Base-by-base conservation (phyloP, 345 rosid genomes). In the Eucalyptus microcorys region DNA sequence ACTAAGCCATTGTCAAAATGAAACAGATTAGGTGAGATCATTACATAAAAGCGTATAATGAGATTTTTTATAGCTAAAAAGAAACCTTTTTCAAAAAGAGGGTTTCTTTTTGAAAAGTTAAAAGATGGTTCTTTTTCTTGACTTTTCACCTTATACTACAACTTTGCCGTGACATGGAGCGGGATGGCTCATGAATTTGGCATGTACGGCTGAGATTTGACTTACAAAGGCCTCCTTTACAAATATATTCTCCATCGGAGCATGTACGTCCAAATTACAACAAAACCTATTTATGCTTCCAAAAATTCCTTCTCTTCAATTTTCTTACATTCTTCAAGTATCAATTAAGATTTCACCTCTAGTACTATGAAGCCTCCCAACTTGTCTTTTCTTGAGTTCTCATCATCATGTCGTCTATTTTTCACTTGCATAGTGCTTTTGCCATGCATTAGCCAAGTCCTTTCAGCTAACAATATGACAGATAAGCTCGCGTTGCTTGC, bases 391-490 rank as follows among this genome's bases (percentile, higher is more conserved):
- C 34, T 61, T 7, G 3, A 30, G 9, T 61, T 61, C 71, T 61
- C 34, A 3, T 52, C 24, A 8, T 52, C 57, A 19, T 52, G 57
- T 7, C 57, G 24, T 52, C 57, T 19, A 7, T 52, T 52, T 52
- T 52, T 52, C 22, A 52, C 57, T 17, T 19, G 57, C 9, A 4
- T 19, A 7, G 76, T 85, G 87, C 24, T 34, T 47, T 47, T 49
- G 2, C 32, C 57, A 2, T n/a, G 37, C 21, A 10, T 17, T 19
- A 24, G 86, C 83, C 88, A 5, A 32, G 91, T 91, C 76, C 89
- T 92, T 88, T 86, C 7, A n/a, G 91, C 91, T 37, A 19, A 92
- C 3, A 87, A 19, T 42, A 49, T 26, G 87, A 89, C 89, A 0
- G 87, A 88, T 27, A n/a, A 52, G 49, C 85, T 88, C 2, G 53